These are phyloP conservation scores for Zymoseptoria pseudotritici DNA, from an alignment of 2,329 filamentous ascomycete species.

Conservation along the genomic window DNA sequence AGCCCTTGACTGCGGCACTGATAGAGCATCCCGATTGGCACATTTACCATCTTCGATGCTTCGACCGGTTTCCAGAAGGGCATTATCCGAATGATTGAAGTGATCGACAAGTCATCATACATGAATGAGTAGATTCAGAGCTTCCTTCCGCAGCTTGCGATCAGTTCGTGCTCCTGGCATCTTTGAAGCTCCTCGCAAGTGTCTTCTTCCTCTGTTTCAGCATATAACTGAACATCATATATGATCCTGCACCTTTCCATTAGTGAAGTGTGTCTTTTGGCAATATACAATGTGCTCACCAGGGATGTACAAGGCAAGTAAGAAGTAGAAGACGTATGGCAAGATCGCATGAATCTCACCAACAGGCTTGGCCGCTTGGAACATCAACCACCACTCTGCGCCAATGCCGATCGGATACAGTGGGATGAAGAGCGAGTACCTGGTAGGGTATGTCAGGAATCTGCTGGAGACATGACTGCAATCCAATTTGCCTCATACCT, in stretches of 20 bases:
- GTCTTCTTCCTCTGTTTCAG: slow-evolving; percentile 6
- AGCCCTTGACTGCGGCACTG: neutral
- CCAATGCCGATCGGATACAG: slow-evolving; percentile 7
- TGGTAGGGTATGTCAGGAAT: neutral
- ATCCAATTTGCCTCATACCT: neutral
- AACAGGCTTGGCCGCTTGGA: neutral
- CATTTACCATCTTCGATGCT: neutral
- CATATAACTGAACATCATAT: slow-evolving; percentile 9
- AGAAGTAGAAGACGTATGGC: slow-evolving; percentile 4
- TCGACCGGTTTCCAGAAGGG: neutral
- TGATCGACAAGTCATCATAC: neutral
- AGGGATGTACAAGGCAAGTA: slow-evolving; percentile 5
- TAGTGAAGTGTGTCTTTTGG: neutral
- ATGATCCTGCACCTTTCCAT: neutral
- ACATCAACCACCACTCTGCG: slow-evolving; percentile 10
- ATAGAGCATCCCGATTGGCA: neutral
- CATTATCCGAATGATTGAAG: neutral
- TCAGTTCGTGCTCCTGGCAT: neutral
- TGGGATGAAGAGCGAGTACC: slow-evolving; percentile 1
- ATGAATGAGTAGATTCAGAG: neutral
- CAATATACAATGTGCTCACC: neutral
- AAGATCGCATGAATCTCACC: neutral
- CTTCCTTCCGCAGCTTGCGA: neutral
- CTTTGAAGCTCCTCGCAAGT: neutral
- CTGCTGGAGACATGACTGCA: neutral